Conservation (phyloP, 164 flowering plant genomes). For the Hamamelis virginiana region DNA sequence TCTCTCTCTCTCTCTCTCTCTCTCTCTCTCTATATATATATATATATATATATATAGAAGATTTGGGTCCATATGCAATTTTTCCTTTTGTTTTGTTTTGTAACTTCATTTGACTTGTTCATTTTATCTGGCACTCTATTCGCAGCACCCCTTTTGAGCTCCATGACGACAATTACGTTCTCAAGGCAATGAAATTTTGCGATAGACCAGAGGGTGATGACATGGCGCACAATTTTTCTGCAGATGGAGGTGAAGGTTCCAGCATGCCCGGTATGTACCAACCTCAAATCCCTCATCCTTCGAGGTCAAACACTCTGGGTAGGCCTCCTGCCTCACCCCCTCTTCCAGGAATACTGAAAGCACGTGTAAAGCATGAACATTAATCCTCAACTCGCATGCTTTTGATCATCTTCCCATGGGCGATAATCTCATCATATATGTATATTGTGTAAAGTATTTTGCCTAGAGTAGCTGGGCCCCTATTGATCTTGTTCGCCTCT, state of each 20-base stretch:
- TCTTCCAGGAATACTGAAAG: slow-evolving; percentile 80
- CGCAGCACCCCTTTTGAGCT: slow-evolving; percentile 98
- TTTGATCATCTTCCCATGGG: background rate
- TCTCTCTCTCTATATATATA: too few species aligned
- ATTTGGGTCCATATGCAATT: background rate
- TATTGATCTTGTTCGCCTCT: slow-evolving; percentile 1
- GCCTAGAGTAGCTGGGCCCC: slow-evolving; percentile 15
- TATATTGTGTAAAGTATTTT: slow-evolving; percentile 46
- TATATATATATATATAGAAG: too few species aligned
- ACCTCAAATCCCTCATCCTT: slow-evolving; percentile 38
- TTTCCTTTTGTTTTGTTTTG: background rate
- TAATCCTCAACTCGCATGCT: slow-evolving; percentile 22
- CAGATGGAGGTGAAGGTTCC: slow-evolving; percentile 59
- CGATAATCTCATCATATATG: slow-evolving; percentile 17
- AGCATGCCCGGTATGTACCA: slow-evolving; percentile 48
- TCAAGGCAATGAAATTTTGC: slow-evolving; percentile 85
- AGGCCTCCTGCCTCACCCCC: slow-evolving; percentile 71
- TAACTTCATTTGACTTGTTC: background rate
- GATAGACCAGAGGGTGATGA: slow-evolving; percentile 39
- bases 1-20: too few species aligned
- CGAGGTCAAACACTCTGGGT: slow-evolving; percentile 33
- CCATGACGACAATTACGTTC: slow-evolving; percentile 93
- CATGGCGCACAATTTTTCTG: slow-evolving; percentile 25
- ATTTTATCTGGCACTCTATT: background rate
- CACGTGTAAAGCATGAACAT: slow-evolving; percentile 74